A percentile compares a stretch with the other conserved stretches of the same genome.
Conservation (phyloP, 192 early-diverging fungal genomes). For the Powellomyces hirtus region DNA sequence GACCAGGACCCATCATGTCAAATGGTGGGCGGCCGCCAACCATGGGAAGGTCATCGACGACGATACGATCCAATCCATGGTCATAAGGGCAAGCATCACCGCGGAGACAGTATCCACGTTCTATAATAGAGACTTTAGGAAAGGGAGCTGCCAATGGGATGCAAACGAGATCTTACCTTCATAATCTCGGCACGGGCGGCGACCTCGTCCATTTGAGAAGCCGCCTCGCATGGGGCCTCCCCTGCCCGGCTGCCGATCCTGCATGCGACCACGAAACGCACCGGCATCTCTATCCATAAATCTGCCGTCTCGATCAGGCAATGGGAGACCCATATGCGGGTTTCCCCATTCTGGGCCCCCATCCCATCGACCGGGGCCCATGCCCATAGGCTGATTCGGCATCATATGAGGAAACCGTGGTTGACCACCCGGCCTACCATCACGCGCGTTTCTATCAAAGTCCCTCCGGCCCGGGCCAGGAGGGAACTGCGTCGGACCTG, state of each 20-base stretch:
- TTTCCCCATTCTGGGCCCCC: slow-evolving; percentile 13
- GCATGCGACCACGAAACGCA: neutral
- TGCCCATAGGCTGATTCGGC: neutral
- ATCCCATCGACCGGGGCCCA: slow-evolving; percentile 7
- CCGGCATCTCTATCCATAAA: neutral
- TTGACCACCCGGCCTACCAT: neutral
- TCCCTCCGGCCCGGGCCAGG: neutral
- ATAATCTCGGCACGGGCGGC: slow-evolving; percentile 69
- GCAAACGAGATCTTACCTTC: slow-evolving; percentile 50
- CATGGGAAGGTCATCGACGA: slow-evolving; percentile 56
- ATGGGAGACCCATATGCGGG: neutral
- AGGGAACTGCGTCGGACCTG: neutral
- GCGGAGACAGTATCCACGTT: slow-evolving; percentile 75
- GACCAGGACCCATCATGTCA: slow-evolving; percentile 26
- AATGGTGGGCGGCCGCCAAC: slow-evolving; percentile 23
- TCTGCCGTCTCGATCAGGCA: neutral
- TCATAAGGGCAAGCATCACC: slow-evolving; percentile 80
- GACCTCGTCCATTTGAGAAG: slow-evolving; percentile 39
- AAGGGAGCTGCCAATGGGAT: neutral
- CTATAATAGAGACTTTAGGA: slow-evolving; percentile 37
- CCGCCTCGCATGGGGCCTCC: slow-evolving; percentile 29
- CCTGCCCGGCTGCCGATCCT: neutral
- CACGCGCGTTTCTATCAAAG: neutral
- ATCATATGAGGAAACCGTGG: slow-evolving; percentile 1
- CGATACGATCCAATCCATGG: slow-evolving; percentile 69